Evolutionary conservation across 208 protist species (phyloP).

Genomic region (Trypanosoma mega): DNA sequence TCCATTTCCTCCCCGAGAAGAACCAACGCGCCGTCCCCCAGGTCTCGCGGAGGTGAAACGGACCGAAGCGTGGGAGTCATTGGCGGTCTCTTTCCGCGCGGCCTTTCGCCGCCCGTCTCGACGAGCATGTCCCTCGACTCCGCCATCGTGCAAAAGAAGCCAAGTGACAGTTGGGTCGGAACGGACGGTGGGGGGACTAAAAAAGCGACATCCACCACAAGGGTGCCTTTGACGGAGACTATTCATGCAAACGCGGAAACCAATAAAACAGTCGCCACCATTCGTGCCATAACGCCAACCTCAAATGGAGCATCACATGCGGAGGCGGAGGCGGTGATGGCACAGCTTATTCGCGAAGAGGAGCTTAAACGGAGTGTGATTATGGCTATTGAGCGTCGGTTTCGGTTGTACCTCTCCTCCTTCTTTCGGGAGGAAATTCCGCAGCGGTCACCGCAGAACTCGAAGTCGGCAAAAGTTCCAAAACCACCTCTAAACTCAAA

Average conservation of each 20-base stretch:
- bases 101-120: neutral
- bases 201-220: neutral
- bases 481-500: no score
- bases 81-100: no score
- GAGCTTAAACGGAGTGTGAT: conserved; percentile 15
- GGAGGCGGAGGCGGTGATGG: neutral
- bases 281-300: neutral
- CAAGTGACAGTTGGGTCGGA: conserved; percentile 1
- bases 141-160: neutral
- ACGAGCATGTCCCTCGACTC: conserved; percentile 6
- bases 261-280: neutral
- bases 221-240: neutral
- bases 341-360: conserved; percentile 1
- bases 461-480: no score
- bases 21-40: no score
- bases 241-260: neutral
- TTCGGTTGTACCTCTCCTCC: conserved; percentile 2
- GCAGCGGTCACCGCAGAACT: neutral
- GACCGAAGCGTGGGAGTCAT: no score
- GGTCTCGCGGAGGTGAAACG: no score
- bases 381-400: conserved; percentile 7
- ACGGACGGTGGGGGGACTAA: neutral
- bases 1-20: no score
- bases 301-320: neutral
- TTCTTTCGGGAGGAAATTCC: neutral